phyloP scores from a whole-genome alignment of 371 early-diverging fungal genomes.

The Mucor racemosus region DNA sequence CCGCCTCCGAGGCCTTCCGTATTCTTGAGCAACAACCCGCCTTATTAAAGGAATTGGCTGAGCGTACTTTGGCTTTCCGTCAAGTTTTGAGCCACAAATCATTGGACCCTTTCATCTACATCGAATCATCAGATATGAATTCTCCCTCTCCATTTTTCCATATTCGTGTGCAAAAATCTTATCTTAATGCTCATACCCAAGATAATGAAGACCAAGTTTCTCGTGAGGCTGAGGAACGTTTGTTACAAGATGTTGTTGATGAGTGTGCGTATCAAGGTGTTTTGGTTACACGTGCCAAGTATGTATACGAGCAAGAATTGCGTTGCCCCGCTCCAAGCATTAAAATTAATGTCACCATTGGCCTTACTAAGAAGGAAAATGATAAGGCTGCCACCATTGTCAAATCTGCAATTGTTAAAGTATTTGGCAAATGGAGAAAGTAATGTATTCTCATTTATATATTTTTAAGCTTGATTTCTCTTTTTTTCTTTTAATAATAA shows the following conservation, averaged over 20 bases:
- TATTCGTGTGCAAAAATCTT: constrained; percentile 61
- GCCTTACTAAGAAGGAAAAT: constrained; percentile 80
- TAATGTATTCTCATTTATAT: constrained; percentile 14
- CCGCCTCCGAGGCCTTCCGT: constrained; percentile 86
- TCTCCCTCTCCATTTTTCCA: constrained; percentile 73
- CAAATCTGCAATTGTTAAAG: constrained; percentile 59
- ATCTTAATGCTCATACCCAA: constrained; percentile 37
- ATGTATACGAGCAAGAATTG: constrained; percentile 84
- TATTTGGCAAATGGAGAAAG: constrained; percentile 58
- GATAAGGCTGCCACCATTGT: constrained; percentile 80
- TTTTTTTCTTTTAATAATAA: not conserved
- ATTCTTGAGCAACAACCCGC: constrained; percentile 59
- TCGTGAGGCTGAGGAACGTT: constrained; percentile 63
- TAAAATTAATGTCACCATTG: constrained; percentile 78
- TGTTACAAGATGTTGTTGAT: constrained; percentile 88
- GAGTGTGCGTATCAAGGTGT: constrained; percentile 76
- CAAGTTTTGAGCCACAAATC: constrained; percentile 43
- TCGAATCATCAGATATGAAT: constrained; percentile 50
- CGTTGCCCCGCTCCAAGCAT: constrained; percentile 79
- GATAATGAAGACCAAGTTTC: constrained; percentile 37
- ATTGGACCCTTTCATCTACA: constrained; percentile 48
- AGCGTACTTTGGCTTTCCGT: constrained; percentile 47
- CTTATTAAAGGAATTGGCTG: constrained; percentile 41
- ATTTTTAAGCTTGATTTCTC: not conserved
- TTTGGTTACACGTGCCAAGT: constrained; percentile 86